Conservation (phyloP, 805 yeast genomes). For the Candida namnaoensis region DNA sequence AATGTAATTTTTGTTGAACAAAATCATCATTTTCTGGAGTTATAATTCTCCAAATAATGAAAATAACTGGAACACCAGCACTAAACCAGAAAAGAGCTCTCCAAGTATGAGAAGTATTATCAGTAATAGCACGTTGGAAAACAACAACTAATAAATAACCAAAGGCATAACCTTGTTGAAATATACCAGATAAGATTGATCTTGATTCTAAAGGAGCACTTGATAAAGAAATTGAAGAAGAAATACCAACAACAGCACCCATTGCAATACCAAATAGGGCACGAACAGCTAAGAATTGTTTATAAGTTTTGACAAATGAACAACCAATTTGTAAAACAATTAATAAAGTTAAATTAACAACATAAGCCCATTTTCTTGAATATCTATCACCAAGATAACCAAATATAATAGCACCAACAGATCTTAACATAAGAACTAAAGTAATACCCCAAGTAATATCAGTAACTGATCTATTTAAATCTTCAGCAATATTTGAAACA, state of each 20-base stretch:
- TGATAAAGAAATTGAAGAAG: constrained; percentile 39
- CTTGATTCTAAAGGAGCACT: constrained; percentile 44
- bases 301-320: constrained; percentile 48
- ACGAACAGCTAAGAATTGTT: constrained; percentile 53
- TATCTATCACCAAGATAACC: constrained; percentile 52
- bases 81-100: constrained; percentile 62
- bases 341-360: constrained; percentile 35
- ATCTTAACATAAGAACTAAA: constrained; percentile 57
- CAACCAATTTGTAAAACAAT: constrained; percentile 52
- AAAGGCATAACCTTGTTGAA: constrained; percentile 76
- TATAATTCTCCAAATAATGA: constrained; percentile 30
- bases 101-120: constrained; percentile 46
- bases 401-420: constrained; percentile 57
- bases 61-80: constrained; percentile 43
- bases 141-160: constrained; percentile 61
- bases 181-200: constrained; percentile 55
- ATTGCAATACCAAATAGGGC: constrained; percentile 51
- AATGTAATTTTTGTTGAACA: constrained; percentile 28
- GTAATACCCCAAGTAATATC: constrained; percentile 57
- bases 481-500: constrained; percentile 35
- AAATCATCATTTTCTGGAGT: constrained; percentile 49
- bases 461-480: constrained; percentile 34
- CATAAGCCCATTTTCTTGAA: constrained; percentile 55
- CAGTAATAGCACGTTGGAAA: constrained; percentile 55
- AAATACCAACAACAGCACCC: constrained; percentile 41